A percentile compares a stretch with the other conserved stretches of the same genome.
Evolutionary conservation across 805 yeast species (phyloP).

Genomic region (Sungouiozyma intestinalis): DNA sequence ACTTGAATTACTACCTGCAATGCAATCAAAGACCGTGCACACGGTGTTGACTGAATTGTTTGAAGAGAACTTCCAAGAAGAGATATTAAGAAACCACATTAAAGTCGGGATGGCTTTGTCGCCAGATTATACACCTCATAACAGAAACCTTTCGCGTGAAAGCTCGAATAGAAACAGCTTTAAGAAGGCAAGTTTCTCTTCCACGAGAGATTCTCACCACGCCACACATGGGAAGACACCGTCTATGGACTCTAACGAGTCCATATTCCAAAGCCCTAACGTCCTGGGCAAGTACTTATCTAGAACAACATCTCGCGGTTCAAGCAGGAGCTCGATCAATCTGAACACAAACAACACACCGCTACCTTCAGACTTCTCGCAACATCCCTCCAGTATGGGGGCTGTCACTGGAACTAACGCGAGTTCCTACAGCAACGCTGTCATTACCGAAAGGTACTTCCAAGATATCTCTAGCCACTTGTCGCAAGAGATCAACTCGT

Average conservation of each 20-base stretch:
- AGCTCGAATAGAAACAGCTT: neutral
- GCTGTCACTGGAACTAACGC: neutral
- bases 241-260: neutral
- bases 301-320: neutral
- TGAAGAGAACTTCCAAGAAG: constrained; percentile 56
- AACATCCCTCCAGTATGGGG: neutral
- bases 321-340: neutral
- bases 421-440: neutral
- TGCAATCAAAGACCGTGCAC: constrained; percentile 50
- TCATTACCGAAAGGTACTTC: neutral
- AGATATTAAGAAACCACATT: constrained; percentile 37
- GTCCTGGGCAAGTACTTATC: neutral
- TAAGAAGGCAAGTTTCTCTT: neutral
- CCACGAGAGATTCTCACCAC: neutral
- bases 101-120: constrained; percentile 5
- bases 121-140: neutral
- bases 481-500: neutral
- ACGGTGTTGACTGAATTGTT: constrained; percentile 54
- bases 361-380: neutral
- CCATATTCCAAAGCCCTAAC: neutral
- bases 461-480: neutral
- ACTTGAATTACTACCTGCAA: constrained; percentile 45
- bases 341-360: neutral
- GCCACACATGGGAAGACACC: neutral
- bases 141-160: neutral